phyloP scores from a whole-genome alignment of 179 eudicot genomes.

The Nepenthes alata region DNA sequence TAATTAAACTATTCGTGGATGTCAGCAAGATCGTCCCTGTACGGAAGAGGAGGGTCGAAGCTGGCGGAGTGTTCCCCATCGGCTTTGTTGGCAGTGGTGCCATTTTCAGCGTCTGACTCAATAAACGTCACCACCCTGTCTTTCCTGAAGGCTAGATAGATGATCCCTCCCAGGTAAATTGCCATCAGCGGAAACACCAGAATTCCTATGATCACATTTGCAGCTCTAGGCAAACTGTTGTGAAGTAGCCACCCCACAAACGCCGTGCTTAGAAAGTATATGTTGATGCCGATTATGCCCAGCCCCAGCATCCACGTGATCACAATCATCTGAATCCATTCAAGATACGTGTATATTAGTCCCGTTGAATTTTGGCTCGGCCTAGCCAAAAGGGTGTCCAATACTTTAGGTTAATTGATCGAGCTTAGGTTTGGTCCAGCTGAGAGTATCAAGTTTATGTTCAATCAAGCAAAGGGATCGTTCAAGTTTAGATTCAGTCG shows the following conservation, averaged over 20 bases:
- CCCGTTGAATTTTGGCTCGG: background rate
- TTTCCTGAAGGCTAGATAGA: constrained; percentile 43
- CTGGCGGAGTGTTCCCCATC: too few relatives aligned
- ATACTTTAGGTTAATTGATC: background rate
- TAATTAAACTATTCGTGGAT: too few relatives aligned
- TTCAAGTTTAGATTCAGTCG: too few relatives aligned
- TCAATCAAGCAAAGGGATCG: too few relatives aligned
- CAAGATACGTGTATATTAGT: background rate
- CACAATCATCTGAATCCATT: constrained; percentile 27
- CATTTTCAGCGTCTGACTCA: too few relatives aligned
- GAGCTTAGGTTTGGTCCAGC: too few relatives aligned
- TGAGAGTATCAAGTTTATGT: too few relatives aligned
- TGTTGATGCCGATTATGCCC: constrained; percentile 48
- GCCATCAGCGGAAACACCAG: constrained; percentile 40
- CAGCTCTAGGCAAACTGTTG: constrained; percentile 32
- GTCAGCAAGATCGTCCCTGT: too few relatives aligned
- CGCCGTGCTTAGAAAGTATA: constrained; percentile 38
- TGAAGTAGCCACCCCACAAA: constrained; percentile 40
- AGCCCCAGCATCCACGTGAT: constrained; percentile 42
- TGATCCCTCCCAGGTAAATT: constrained; percentile 23
- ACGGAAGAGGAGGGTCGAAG: too few relatives aligned
- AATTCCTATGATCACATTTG: constrained; percentile 37
- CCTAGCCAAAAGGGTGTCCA: background rate
- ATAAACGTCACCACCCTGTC: too few relatives aligned
- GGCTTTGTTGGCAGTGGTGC: too few relatives aligned